phyloP scores from a whole-genome alignment of 306 rosid species.

The Purshia tridentata region DNA sequence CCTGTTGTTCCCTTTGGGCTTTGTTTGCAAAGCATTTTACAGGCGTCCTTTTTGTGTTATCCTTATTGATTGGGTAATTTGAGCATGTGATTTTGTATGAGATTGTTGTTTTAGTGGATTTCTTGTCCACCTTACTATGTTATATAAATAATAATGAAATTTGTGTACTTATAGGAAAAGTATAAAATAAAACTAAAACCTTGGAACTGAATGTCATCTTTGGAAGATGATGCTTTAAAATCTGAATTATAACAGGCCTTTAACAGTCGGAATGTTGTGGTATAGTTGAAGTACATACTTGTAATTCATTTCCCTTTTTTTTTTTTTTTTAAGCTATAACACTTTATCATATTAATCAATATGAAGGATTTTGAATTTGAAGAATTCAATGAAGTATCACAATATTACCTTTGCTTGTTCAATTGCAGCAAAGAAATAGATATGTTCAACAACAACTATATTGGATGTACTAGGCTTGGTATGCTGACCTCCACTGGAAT shows the following conservation, averaged over 20 bases:
- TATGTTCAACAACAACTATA: slow-evolving; percentile 83
- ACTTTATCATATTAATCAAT: slow-evolving; percentile 17
- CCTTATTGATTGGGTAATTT: no score
- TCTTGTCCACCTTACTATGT: no score
- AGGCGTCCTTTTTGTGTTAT: no score
- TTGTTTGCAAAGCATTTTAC: no score
- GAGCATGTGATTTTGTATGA: no score
- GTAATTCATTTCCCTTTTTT: background rate
- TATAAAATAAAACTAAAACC: background rate
- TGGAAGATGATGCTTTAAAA: background rate
- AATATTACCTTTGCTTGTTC: slow-evolving; percentile 94
- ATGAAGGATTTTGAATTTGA: slow-evolving; percentile 82
- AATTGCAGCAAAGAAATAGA: slow-evolving; percentile 78
- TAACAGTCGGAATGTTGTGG: background rate
- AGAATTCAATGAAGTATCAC: slow-evolving; percentile 89
- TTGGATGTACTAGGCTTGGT: slow-evolving; percentile 98
- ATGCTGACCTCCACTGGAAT: slow-evolving; percentile 31
- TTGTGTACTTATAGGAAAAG: no score
- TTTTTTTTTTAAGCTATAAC: slow-evolving; percentile 26
- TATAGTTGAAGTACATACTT: background rate
- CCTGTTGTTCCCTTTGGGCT: no score
- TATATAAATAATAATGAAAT: no score
- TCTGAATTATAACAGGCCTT: background rate
- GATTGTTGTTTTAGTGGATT: no score
- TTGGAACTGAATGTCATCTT: background rate